phyloP scores from a whole-genome alignment of 2,329 filamentous ascomycete genomes.

The Exophiala oligosperma region DNA sequence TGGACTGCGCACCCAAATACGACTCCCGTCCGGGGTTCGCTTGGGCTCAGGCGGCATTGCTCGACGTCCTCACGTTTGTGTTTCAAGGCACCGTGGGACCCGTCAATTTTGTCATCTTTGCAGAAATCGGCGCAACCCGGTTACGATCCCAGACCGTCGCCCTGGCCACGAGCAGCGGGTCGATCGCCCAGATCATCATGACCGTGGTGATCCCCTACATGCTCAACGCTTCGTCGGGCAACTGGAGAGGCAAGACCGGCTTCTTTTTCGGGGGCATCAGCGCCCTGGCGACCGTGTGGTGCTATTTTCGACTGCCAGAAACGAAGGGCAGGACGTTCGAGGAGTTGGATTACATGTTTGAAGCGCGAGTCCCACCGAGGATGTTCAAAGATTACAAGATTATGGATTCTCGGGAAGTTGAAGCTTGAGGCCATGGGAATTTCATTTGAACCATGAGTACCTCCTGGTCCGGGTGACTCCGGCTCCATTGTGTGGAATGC shows the following conservation, averaged over 20 bases:
- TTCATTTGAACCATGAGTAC: too few species aligned
- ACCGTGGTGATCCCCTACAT: constrained; percentile 40
- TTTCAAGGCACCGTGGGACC: constrained; percentile 58
- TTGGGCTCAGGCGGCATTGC: constrained; percentile 16
- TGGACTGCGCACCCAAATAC: constrained; percentile 33
- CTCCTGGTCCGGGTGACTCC: too few species aligned
- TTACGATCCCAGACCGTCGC: constrained; percentile 56
- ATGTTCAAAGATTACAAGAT: constrained; percentile 23
- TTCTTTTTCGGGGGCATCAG: constrained; percentile 67
- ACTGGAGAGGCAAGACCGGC: constrained; percentile 37
- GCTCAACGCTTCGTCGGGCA: constrained; percentile 31
- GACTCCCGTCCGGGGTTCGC: constrained; percentile 33
- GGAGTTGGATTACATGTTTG: constrained; percentile 35
- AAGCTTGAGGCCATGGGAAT: not conserved
- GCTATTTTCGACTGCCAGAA: constrained; percentile 32
- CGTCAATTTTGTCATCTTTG: constrained; percentile 52
- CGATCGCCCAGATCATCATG: constrained; percentile 50
- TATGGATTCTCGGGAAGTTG: constrained; percentile 1
- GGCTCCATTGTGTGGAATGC: too few species aligned
- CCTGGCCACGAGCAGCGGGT: constrained; percentile 53
- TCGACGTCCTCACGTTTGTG: constrained; percentile 56
- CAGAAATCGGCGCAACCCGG: constrained; percentile 53
- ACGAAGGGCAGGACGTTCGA: constrained; percentile 30
- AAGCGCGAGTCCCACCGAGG: constrained; percentile 23
- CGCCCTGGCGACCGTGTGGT: constrained; percentile 41